Evolutionary conservation across 1,284 basidiomycete genomes (phyloP).

Genomic region (Puccinia polysora): DNA sequence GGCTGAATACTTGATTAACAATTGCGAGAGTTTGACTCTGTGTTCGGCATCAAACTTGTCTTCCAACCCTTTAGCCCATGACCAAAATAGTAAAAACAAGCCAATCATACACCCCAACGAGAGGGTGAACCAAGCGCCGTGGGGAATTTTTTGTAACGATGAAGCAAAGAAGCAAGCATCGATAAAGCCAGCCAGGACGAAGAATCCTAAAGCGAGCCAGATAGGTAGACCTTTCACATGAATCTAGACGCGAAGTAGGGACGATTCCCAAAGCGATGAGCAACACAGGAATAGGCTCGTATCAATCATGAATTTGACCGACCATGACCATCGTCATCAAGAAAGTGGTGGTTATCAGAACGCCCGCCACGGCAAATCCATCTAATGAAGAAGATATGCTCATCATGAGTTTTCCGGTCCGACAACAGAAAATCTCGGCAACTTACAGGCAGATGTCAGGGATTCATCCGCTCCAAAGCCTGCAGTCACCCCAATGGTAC

Average conservation of each 20-base stretch:
- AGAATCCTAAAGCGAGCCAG: conserved; percentile 57
- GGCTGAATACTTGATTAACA: conserved; percentile 43
- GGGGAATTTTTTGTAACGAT: conserved; percentile 45
- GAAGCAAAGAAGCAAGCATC: conserved; percentile 48
- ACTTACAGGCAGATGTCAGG: conserved; percentile 60
- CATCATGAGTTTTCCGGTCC: conserved; percentile 33
- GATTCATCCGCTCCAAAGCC: conserved; percentile 60
- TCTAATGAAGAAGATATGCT: conserved; percentile 33
- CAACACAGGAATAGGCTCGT: conserved; percentile 4
- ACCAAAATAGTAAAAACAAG: conserved; percentile 46
- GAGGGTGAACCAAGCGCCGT: conserved; percentile 49
- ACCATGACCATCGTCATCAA: conserved; percentile 57
- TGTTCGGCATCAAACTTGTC: conserved; percentile 46
- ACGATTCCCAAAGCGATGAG: conserved; percentile 37
- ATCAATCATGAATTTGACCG: not conserved
- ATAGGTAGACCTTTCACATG: conserved; percentile 33
- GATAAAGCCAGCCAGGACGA: conserved; percentile 59
- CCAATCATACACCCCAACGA: conserved; percentile 45
- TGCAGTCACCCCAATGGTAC: conserved; percentile 60
- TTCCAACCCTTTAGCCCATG: conserved; percentile 47
- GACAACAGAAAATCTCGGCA: not conserved
- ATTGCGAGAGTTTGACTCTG: conserved; percentile 46
- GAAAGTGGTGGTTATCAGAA: conserved; percentile 62
- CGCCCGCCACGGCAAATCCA: conserved; percentile 63
- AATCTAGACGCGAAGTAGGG: no score